phyloP scores from a whole-genome alignment of 768 basidiomycete species.

The Nidula microcarpa region DNA sequence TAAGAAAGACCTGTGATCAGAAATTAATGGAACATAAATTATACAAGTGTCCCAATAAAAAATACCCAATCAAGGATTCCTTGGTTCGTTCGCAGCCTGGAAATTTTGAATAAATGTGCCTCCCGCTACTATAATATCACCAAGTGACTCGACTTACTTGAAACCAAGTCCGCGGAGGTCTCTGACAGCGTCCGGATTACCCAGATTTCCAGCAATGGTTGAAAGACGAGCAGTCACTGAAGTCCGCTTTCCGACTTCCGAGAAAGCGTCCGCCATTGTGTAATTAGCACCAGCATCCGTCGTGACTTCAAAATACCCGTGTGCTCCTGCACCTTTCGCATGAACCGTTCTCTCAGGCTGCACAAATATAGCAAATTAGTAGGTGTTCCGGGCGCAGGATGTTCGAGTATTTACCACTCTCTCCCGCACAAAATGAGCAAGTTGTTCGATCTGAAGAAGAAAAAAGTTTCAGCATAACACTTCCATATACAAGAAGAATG shows the following conservation, averaged over 20 bases:
- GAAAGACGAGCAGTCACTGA: constrained; percentile 46
- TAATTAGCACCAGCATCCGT: constrained; percentile 34
- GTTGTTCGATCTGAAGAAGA: constrained; percentile 6
- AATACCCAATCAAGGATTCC: constrained; percentile 27
- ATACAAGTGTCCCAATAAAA: neutral
- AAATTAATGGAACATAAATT: neutral
- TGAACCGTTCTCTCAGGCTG: constrained; percentile 29
- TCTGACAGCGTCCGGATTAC: constrained; percentile 43
- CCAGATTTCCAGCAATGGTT: constrained; percentile 52
- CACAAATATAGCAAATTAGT: neutral
- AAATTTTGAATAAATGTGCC: neutral
- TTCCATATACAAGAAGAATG: too few relatives aligned
- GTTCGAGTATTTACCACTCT: constrained; percentile 9
- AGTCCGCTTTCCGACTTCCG: constrained; percentile 20
- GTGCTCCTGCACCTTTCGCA: constrained; percentile 38
- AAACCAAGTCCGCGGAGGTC: constrained; percentile 54
- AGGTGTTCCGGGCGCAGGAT: neutral
- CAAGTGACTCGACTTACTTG: constrained; percentile 26
- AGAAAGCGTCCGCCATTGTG: constrained; percentile 27
- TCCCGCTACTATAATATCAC: constrained; percentile 5
- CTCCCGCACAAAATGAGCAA: constrained; percentile 14
- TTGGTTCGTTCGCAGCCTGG: constrained; percentile 30
- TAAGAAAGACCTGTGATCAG: constrained; percentile 21
- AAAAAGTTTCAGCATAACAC: neutral
- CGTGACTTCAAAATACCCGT: constrained; percentile 53